phyloP scores from a whole-genome alignment of 2,329 filamentous ascomycete genomes.

The Neoarthrinium moseri region DNA sequence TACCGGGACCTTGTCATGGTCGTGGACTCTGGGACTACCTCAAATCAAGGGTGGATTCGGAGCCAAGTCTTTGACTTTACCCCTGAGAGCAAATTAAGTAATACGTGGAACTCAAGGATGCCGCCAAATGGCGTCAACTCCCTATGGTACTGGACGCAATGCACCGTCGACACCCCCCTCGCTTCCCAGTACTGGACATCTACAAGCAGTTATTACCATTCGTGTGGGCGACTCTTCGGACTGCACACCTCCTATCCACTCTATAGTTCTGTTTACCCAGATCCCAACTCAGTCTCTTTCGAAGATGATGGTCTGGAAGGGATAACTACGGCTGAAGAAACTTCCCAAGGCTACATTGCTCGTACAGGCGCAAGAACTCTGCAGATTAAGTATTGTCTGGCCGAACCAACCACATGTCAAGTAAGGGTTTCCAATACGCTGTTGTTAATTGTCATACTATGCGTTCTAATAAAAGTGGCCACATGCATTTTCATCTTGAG shows the following conservation, averaged over 20 bases:
- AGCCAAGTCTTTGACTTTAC: background rate
- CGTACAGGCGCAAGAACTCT: background rate
- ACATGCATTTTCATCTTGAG: slow-evolving; percentile 27
- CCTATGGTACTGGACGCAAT: background rate
- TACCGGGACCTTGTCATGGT: background rate
- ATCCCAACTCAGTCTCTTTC: background rate
- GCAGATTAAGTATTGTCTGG: slow-evolving; percentile 18
- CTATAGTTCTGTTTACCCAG: background rate
- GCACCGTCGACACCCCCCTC: background rate
- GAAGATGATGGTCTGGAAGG: background rate
- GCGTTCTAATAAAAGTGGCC: slow-evolving; percentile 36
- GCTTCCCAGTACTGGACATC: rapidly evolving
- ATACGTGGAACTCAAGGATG: background rate
- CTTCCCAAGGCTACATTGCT: background rate
- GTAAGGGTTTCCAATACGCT: slow-evolving; percentile 17
- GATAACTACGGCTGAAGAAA: background rate
- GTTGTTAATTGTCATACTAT: slow-evolving; percentile 18
- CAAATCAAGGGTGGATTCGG: background rate
- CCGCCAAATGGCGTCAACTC: background rate
- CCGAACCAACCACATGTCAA: slow-evolving; percentile 16
- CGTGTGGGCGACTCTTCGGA: background rate
- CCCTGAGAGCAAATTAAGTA: background rate
- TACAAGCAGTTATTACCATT: background rate
- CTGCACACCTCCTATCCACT: background rate
- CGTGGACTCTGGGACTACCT: background rate